phyloP scores from a whole-genome alignment of 139 green algal species.

The Dunaliella sp. region DNA sequence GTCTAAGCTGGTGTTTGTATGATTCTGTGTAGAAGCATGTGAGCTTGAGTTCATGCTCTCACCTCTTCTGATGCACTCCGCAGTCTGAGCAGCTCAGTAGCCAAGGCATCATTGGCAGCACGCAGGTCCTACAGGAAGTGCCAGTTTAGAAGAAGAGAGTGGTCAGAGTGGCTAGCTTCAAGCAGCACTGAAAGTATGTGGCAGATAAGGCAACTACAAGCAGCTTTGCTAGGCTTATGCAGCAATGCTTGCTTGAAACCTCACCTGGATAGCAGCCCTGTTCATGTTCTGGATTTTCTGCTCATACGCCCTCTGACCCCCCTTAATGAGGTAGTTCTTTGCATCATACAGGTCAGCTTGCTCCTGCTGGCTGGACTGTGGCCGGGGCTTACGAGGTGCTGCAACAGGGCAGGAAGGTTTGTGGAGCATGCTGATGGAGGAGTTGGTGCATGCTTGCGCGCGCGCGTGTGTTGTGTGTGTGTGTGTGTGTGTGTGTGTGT shows the following conservation, averaged over 20 bases:
- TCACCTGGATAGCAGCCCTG: conserved; percentile 10
- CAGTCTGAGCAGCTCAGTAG: conserved; percentile 10
- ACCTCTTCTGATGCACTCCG: conserved; percentile 7
- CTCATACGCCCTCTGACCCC: background rate
- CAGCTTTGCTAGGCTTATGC: no score
- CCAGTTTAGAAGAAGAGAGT: no score
- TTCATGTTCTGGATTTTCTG: conserved; percentile 13
- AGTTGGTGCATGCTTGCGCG: background rate
- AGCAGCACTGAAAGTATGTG: no score
- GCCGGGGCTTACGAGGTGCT: background rate
- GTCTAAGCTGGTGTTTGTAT: no score
- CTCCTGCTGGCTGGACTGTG: background rate
- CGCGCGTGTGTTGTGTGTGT: background rate
- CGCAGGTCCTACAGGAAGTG: conserved; percentile 18
- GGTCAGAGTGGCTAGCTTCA: no score
- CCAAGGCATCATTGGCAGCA: conserved; percentile 18
- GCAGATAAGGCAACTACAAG: no score
- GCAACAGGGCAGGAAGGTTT: no score
- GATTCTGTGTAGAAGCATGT: no score
- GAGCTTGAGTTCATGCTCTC: background rate
- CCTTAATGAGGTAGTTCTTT: background rate
- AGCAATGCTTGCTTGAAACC: background rate
- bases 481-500: background rate
- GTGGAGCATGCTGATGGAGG: no score
- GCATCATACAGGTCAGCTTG: conserved; percentile 3